These are phyloP conservation scores for Trametes punicea DNA, from an alignment of 768 basidiomycete genomes.

Conservation along the genomic window DNA sequence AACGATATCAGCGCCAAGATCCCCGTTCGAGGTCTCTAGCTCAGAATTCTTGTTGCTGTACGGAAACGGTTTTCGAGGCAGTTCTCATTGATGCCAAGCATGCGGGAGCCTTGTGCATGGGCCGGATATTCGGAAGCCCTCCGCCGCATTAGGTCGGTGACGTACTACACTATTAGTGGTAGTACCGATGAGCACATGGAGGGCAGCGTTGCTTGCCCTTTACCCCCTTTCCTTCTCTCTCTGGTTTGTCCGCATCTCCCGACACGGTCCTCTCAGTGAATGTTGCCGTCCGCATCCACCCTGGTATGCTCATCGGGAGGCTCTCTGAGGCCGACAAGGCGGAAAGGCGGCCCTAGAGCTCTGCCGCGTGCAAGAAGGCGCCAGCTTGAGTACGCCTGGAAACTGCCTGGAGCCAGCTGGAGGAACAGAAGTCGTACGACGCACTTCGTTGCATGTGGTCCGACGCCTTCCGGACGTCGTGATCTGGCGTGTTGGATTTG, in stretches of 20 bases:
- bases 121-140: no score
- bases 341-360: not conserved
- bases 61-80: not conserved
- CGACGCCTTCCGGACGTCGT: not conserved
- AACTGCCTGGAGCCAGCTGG: not conserved
- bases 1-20: no score
- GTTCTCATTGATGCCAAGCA: not conserved
- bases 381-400: not conserved
- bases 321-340: not conserved
- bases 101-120: no score
- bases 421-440: not conserved
- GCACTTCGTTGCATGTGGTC: not conserved
- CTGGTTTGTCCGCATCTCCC: not conserved
- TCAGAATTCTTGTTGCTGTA: not conserved
- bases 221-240: no score
- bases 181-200: no score
- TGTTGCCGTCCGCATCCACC: not conserved
- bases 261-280: not conserved
- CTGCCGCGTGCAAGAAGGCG: not conserved
- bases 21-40: not conserved
- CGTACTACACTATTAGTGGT: no score
- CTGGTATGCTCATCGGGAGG: not conserved
- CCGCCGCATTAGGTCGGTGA: no score
- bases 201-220: no score
- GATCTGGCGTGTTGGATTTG: conserved; percentile 1